Percentiles rank a stretch among this genome's conserved stretches.
Conservation (phyloP, 2,329 filamentous ascomycete genomes). For the Aspergillus uvarum region DNA sequence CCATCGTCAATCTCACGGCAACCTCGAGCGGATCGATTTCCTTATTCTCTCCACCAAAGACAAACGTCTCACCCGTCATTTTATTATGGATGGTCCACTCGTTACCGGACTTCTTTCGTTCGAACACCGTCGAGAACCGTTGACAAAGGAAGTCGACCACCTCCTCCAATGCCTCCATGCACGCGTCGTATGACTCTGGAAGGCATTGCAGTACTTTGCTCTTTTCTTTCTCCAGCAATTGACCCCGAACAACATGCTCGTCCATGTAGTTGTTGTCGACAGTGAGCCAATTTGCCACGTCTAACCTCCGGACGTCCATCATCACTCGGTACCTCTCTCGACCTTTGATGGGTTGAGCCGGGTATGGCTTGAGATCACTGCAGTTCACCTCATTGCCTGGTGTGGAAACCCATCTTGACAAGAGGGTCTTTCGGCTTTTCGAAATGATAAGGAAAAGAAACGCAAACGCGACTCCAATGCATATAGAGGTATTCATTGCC, state of each 20-base stretch:
- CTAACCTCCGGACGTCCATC: conserved; percentile 51
- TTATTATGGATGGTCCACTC: conserved; percentile 43
- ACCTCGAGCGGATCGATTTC: conserved; percentile 50
- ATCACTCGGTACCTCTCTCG: conserved; percentile 44
- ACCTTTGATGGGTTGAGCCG: conserved; percentile 40
- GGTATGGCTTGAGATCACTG: conserved; percentile 40
- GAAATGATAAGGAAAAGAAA: conserved; percentile 30
- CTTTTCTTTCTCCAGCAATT: conserved; percentile 41
- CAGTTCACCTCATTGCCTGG: conserved; percentile 14
- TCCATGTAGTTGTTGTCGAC: conserved; percentile 49
- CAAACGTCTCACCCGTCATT: conserved; percentile 46
- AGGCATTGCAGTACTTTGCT: conserved; percentile 48
- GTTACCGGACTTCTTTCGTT: conserved; percentile 26
- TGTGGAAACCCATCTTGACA: conserved; percentile 12
- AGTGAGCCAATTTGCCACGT: conserved; percentile 49
- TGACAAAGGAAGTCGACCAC: conserved; percentile 48
- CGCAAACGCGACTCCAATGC: conserved; percentile 30
- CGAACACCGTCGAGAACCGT: conserved; percentile 47
- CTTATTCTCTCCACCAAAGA: conserved; percentile 34
- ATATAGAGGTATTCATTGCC: conserved; percentile 36
- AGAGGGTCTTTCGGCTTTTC: conserved; percentile 24
- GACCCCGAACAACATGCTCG: conserved; percentile 44
- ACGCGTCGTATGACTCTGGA: conserved; percentile 46
- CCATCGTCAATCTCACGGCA: conserved; percentile 51
- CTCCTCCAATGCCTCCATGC: conserved; percentile 49